These are phyloP conservation scores for Pelargonium fulgidum DNA, from an alignment of 441 rosid genomes.

Conservation along the genomic window DNA sequence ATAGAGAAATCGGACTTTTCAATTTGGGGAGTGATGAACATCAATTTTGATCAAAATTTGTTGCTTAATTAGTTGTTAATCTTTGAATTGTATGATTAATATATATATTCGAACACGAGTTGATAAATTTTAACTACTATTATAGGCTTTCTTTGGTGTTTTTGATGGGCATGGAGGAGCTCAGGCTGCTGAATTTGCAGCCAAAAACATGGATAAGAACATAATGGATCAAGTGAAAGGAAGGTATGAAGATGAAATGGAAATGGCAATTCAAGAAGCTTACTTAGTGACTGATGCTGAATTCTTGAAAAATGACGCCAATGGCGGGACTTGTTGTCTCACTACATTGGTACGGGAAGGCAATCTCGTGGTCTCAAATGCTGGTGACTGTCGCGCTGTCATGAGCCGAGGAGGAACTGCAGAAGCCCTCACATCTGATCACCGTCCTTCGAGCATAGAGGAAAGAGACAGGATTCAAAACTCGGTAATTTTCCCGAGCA, in stretches of 20 bases:
- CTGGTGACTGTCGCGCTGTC: conserved; percentile 89
- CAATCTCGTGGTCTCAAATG: conserved; percentile 60
- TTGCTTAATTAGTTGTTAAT: background rate
- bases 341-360: conserved; percentile 68
- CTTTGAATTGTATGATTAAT: background rate
- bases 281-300: conserved; percentile 62
- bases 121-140: background rate
- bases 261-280: conserved; percentile 49
- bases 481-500: conserved; percentile 35
- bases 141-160: conserved; percentile 68
- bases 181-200: conserved; percentile 75
- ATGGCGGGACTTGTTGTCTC: conserved; percentile 86
- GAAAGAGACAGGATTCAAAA: conserved; percentile 59
- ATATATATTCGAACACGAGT: background rate
- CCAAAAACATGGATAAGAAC: conserved; percentile 44
- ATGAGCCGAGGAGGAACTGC: conserved; percentile 63
- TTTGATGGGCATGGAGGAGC: conserved; percentile 88
- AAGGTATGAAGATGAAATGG: conserved; percentile 30
- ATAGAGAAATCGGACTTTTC: background rate
- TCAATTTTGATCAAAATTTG: background rate
- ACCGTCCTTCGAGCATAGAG: conserved; percentile 60
- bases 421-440: conserved; percentile 73
- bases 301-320: conserved; percentile 41
- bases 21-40: background rate
- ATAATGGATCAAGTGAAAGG: conserved; percentile 29